Conservation (phyloP, 345 rosid genomes). For the Gossypium australe region DNA sequence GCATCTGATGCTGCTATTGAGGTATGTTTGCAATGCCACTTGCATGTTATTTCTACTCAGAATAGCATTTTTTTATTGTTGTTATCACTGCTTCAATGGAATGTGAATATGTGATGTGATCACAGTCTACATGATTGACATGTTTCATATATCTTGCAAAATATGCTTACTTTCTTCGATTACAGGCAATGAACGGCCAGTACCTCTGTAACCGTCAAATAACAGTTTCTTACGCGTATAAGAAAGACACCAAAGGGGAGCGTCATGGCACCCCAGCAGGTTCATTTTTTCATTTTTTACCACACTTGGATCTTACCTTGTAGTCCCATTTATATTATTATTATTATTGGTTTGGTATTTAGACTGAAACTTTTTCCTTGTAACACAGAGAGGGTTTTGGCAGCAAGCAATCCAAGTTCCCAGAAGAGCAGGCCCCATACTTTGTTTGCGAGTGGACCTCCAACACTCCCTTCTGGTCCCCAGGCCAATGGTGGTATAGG, state of each 20-base stretch:
- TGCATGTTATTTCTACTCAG: neutral
- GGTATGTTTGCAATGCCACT: constrained; percentile 34
- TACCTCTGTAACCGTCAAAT: constrained; percentile 95
- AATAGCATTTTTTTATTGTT: neutral
- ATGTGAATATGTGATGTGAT: neutral
- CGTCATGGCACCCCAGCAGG: constrained; percentile 99
- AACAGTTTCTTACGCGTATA: constrained; percentile 93
- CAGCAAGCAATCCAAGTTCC: constrained; percentile 79
- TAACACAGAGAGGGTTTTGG: constrained; percentile 88
- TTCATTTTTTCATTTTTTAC: constrained; percentile 23
- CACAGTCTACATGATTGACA: neutral
- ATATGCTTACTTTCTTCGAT: constrained; percentile 8
- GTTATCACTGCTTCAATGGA: neutral
- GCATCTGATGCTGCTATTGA: constrained; percentile 99
- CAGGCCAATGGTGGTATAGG: constrained; percentile 59
- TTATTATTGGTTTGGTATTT: neutral
- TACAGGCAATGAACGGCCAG: constrained; percentile 95
- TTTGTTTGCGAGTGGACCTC: constrained; percentile 88
- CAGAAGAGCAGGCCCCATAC: constrained; percentile 96
- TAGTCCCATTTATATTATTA: neutral
- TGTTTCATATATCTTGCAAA: neutral
- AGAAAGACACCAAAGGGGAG: constrained; percentile 99
- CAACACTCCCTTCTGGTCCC: constrained; percentile 26
- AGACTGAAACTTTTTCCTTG: neutral
- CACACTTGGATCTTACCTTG: neutral